A percentile compares a stretch with the other conserved stretches of the same genome.
phyloP scores from a whole-genome alignment of 2,329 filamentous ascomycete genomes.

The Aspergillus pseudoglaucus region DNA sequence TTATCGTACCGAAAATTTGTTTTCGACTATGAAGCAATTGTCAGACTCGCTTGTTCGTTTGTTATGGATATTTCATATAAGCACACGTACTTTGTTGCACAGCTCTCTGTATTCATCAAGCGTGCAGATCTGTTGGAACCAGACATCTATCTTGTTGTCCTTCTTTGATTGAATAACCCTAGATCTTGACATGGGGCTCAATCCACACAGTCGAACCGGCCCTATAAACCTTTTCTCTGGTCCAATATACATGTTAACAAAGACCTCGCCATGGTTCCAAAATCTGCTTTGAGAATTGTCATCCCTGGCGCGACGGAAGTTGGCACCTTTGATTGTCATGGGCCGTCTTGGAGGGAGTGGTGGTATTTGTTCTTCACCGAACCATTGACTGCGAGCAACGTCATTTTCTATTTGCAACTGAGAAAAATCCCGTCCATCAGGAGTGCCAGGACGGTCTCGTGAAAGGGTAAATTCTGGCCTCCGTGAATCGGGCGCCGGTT shows the following conservation, averaged over 20 bases:
- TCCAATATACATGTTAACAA: conserved; percentile 26
- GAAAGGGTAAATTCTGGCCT: not conserved
- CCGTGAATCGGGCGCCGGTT: not conserved
- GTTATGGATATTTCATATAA: not conserved
- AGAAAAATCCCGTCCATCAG: not conserved
- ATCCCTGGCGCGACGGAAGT: not conserved
- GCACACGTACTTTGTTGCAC: conserved; percentile 20
- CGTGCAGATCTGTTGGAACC: conserved; percentile 29
- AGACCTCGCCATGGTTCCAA: conserved; percentile 20
- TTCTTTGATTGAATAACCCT: conserved; percentile 15
- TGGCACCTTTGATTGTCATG: not conserved
- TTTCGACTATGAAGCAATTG: not conserved
- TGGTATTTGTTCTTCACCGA: not conserved
- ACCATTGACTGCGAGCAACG: not conserved
- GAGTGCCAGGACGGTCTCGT: not conserved
- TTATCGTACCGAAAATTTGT: conserved; percentile 15
- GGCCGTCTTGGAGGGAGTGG: conserved; percentile 8
- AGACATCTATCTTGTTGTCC: conserved; percentile 16
- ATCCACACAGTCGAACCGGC: conserved; percentile 22
- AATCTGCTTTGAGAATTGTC: conserved; percentile 6
- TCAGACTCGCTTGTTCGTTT: not conserved
- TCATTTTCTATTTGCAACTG: not conserved
- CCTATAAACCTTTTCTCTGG: conserved; percentile 22
- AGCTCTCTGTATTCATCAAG: conserved; percentile 20
- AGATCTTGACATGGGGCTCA: conserved; percentile 5